These are phyloP conservation scores for Alternaria solani DNA, from an alignment of 2,329 filamentous ascomycete genomes.

Conservation along the genomic window DNA sequence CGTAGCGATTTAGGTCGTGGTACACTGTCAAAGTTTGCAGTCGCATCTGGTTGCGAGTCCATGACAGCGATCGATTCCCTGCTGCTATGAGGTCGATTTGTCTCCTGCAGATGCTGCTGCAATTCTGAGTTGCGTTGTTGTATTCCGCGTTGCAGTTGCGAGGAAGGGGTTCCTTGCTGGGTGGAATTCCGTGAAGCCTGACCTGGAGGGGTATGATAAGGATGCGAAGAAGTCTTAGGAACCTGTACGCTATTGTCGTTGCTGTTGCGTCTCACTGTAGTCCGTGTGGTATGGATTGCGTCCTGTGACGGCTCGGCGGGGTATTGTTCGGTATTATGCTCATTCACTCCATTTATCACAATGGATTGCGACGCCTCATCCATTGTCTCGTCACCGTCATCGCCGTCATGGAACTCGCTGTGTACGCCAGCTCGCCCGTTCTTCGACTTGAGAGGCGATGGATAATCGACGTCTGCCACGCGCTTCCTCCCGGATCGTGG, in stretches of 20 bases:
- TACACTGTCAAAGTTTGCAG: slow-evolving; percentile 34
- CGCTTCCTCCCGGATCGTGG: slow-evolving; percentile 22
- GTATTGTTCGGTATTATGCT: slow-evolving; percentile 31
- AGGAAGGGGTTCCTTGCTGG: slow-evolving; percentile 28
- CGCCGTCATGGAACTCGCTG: slow-evolving; percentile 25
- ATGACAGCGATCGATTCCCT: slow-evolving; percentile 54
- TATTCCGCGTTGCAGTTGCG: slow-evolving; percentile 31
- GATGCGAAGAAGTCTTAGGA: slow-evolving; percentile 50
- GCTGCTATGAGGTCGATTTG: slow-evolving; percentile 32
- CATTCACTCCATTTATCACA: slow-evolving; percentile 20
- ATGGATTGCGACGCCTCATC: slow-evolving; percentile 28
- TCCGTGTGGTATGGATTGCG: slow-evolving; percentile 23
- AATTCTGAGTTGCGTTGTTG: slow-evolving; percentile 28
- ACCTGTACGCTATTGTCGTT: slow-evolving; percentile 42
- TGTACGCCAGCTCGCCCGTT: slow-evolving; percentile 1
- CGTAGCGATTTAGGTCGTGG: slow-evolving; percentile 38
- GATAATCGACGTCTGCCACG: slow-evolving; percentile 26
- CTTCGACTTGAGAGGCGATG: slow-evolving; percentile 37
- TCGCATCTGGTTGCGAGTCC: slow-evolving; percentile 55
- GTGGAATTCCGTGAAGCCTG: slow-evolving; percentile 27
- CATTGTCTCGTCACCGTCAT: slow-evolving; percentile 35
- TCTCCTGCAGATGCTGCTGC: slow-evolving; percentile 23
- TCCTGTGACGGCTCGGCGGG: slow-evolving; percentile 46
- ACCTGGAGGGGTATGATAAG: slow-evolving; percentile 36
- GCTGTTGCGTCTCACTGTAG: slow-evolving; percentile 23